phyloP scores from a whole-genome alignment of 306 rosid genomes.

The Gynostemma pentaphyllum region DNA sequence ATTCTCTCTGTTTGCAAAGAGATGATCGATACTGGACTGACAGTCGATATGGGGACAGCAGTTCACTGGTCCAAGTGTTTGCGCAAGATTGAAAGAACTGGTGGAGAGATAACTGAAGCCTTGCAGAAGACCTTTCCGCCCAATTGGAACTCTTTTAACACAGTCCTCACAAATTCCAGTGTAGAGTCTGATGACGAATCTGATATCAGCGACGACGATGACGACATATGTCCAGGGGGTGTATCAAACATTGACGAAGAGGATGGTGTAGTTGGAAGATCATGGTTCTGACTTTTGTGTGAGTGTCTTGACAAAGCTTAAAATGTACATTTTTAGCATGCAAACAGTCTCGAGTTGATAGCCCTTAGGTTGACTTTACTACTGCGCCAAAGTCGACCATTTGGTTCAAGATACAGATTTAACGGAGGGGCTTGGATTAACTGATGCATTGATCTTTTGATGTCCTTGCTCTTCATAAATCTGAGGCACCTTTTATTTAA shows the following conservation, averaged over 20 bases:
- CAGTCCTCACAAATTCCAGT: slow-evolving; percentile 20
- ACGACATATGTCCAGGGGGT: slow-evolving; percentile 17
- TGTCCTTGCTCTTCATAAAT: neutral
- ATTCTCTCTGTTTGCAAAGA: slow-evolving; percentile 56
- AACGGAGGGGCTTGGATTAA: neutral
- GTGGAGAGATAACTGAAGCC: slow-evolving; percentile 83
- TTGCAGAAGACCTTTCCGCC: slow-evolving; percentile 93
- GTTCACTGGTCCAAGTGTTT: slow-evolving; percentile 89
- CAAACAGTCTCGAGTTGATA: slow-evolving; percentile 1
- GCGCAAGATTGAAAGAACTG: slow-evolving; percentile 67
- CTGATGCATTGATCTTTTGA: neutral
- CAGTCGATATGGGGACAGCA: slow-evolving; percentile 96
- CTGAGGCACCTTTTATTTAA: neutral
- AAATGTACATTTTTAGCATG: neutral
- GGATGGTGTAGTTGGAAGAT: slow-evolving; percentile 7
- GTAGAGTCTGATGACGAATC: slow-evolving; percentile 26
- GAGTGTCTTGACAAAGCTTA: neutral
- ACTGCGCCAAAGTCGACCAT: neutral
- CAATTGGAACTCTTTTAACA: slow-evolving; percentile 60
- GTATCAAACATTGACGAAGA: neutral
- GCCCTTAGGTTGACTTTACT: neutral
- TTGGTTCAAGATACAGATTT: neutral
- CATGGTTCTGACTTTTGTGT: slow-evolving; percentile 5
- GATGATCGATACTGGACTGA: slow-evolving; percentile 66
- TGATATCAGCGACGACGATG: slow-evolving; percentile 7